Conservation (phyloP, 257 asterid species). For the Echium plantagineum region DNA sequence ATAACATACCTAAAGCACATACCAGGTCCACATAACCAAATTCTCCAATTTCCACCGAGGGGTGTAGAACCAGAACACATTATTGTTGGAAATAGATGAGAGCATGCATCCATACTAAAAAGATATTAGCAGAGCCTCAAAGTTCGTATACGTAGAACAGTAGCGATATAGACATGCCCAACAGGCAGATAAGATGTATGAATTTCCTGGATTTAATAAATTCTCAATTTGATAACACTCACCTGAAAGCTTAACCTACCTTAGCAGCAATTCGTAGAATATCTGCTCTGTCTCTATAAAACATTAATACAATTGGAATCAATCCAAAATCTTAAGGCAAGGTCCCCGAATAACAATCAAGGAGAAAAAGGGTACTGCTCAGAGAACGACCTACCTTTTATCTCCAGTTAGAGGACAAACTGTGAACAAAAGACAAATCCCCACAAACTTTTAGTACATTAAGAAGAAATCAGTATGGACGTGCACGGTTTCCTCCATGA, state of each 20-base stretch:
- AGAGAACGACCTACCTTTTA: conserved; percentile 79
- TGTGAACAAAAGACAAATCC: conserved; percentile 55
- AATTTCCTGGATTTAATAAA: not conserved
- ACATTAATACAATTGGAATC: conserved; percentile 4
- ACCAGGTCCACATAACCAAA: not conserved
- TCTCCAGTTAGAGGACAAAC: conserved; percentile 67
- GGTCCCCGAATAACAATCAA: not conserved
- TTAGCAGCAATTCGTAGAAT: not conserved
- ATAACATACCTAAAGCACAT: not conserved
- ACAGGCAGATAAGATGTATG: not conserved
- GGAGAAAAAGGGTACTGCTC: conserved; percentile 48
- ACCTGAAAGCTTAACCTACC: not conserved
- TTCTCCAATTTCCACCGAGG: not conserved
- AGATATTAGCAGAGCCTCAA: not conserved
- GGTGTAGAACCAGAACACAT: not conserved
- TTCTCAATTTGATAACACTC: not conserved
- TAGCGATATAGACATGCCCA: not conserved
- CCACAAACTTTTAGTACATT: conserved; percentile 57
- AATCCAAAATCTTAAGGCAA: conserved; percentile 6
- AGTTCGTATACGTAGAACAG: not conserved
- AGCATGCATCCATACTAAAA: too few species aligned
- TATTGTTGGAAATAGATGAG: not conserved
- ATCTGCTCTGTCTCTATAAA: not conserved
- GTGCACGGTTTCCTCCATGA: conserved; percentile 91
- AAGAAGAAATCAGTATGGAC: conserved; percentile 65